Base-by-base conservation (phyloP, 306 rosid genomes). In the Nissolia schottii region DNA sequence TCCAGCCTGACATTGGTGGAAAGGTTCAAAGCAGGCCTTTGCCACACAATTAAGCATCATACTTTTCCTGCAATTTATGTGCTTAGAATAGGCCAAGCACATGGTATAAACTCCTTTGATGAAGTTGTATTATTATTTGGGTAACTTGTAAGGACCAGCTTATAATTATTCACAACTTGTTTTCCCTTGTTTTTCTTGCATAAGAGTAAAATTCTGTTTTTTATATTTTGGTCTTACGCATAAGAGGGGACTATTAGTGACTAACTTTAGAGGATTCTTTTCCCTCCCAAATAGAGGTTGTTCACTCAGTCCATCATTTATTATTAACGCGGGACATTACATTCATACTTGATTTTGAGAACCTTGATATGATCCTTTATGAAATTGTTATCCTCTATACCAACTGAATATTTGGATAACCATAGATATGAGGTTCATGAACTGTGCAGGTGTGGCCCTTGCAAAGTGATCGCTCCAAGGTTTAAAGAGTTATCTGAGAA, bases 381-480 rank as follows among this genome's bases (percentile, higher is more conserved):
- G 41, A 45, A 37, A 53, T 7, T 64, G 63, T 68, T 32, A 24
- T 34, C 34, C 24, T 29, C 28, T 76, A 28, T 63, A 27, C 66
- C n/a, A 11, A 63, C 38, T 48, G 62, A 13, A 73, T 12, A 64
- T 58, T 79, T 75, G 41, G 40, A 75, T 72, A 43, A 53, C 65
- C 35, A 54, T 68, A 19, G 46, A 54, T 64, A 40, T 75, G 25
- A 31, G 29, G 29, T 46, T 77, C 63, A 57, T 66, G 75, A 67
- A 19, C 11, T 73, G 28, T 59, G 78, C 81, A 94, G 99, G 99
- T 94, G 99, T 51, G 99, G 99, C 38, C 99, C 97, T 60, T 94
- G 99, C 93, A 94, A 91, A 80, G 94, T 94, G 74, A 94, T 94
- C 6, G 99, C 97, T 63, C 99, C 99, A 25, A 91, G 83, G 73